Evolutionary conservation across 345 rosid species (phyloP).

Genomic region (Diplotaxis tenuifolia): DNA sequence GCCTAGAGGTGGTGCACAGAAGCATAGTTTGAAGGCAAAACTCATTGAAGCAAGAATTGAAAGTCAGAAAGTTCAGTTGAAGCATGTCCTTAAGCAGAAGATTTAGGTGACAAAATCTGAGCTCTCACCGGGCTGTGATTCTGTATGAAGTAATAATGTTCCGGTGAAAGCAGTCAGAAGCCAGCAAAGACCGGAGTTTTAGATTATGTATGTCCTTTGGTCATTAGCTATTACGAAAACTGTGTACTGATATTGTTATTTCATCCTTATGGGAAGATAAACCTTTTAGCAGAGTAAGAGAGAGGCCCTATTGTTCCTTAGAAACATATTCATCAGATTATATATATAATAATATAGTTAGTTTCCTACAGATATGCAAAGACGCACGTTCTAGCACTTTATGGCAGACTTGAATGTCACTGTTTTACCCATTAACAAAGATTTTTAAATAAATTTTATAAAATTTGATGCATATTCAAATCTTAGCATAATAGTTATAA

Average conservation of each 20-base stretch:
- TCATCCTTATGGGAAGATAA: conserved; percentile 27
- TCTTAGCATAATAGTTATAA: background rate
- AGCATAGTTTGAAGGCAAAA: conserved; percentile 83
- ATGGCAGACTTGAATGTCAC: background rate
- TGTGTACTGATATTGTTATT: conserved; percentile 27
- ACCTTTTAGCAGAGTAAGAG: conserved; percentile 23
- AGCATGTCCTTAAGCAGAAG: conserved; percentile 92
- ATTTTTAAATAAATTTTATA: background rate
- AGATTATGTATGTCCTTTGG: conserved; percentile 29
- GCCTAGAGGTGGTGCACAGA: conserved; percentile 78
- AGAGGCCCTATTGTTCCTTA: conserved; percentile 19
- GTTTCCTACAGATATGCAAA: background rate
- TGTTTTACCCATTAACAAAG: background rate
- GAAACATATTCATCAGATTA: conserved; percentile 12
- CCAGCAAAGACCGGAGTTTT: conserved; percentile 16
- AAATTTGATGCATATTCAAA: background rate
- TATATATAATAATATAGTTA: no score
- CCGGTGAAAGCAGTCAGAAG: conserved; percentile 26
- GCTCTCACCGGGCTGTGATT: conserved; percentile 38
- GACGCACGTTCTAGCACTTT: background rate
- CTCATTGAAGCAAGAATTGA: conserved; percentile 89
- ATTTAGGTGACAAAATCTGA: conserved; percentile 43
- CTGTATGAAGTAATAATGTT: conserved; percentile 38
- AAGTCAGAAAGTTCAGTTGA: conserved; percentile 81
- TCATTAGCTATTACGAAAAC: conserved; percentile 30